Evolutionary conservation across 345 rosid genomes (phyloP), one percentile per base, ranked within the genome.

Genomic region (Clausena lansium): DNA sequence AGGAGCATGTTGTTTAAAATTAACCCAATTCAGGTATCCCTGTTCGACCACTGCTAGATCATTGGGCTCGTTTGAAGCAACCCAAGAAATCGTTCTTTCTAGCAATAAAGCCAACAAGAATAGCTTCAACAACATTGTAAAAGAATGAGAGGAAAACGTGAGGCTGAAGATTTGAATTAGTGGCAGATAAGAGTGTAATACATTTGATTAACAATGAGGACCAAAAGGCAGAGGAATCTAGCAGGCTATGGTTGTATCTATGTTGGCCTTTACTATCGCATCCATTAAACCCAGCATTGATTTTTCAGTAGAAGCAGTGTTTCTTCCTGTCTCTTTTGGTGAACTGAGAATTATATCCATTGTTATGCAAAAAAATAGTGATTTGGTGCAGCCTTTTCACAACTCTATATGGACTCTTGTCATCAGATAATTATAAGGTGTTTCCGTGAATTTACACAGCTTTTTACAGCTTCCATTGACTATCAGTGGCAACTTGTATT

Each of bases 21-120:
- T 45, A 13, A 85, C 55, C 88, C 88, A 85, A 45, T 78, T 77
- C 11, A 76, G 20, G 76, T 84, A 83, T 25, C 35, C 86, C 52
- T 83, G 83, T 77, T 84, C 81, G 24, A 50, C 20, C 24, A 65
- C 73, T 27, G 59, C 64, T 6, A 80, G 59, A 63, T 50, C 79
- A 62, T 78, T 61, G 24, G 85, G 54, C 65, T 61, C 55, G 36
- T 72, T 74, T 50, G 83, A 33, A 24, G 55, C 30, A 32, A 58
- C 47, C 54, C 13, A 68, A 39, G 74, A 70, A 38, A 60, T 79
- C 58, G 79, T 78, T 25, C n/a, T 72, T 67, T 32, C 81, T 15
- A 84, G 65, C 52, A 84, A 52, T 58, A 86, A 36, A 57, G 76
- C 65, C 24, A 86, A 68, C 73, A 79, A 20, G 30, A 86, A 28